These are phyloP conservation scores for Fermentozyma sake DNA, from an alignment of 1,139 yeast genomes.

Conservation along the genomic window DNA sequence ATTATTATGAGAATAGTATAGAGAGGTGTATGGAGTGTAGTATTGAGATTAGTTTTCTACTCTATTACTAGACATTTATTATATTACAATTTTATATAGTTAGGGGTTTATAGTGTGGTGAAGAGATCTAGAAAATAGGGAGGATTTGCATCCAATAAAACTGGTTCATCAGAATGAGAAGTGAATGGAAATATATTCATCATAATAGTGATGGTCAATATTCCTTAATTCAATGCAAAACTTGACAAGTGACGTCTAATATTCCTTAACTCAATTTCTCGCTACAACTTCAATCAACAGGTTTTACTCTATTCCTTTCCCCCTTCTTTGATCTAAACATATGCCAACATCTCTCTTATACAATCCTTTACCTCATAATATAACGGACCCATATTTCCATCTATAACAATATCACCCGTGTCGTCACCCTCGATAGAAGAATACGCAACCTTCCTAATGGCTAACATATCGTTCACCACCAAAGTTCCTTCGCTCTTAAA, in stretches of 20 bases:
- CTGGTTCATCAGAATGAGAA: too few species aligned
- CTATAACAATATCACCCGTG: slow-evolving; percentile 80
- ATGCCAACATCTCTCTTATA: slow-evolving; percentile 77
- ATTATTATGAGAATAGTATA: too few species aligned
- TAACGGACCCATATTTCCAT: slow-evolving; percentile 72
- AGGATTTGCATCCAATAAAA: too few species aligned
- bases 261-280: not conserved
- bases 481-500: slow-evolving; percentile 91
- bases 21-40: too few species aligned
- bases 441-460: slow-evolving; percentile 65
- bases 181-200: too few species aligned
- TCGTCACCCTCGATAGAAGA: slow-evolving; percentile 38
- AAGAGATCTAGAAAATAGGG: too few species aligned
- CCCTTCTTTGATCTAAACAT: slow-evolving; percentile 32
- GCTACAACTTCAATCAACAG: not conserved
- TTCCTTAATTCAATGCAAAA: not conserved
- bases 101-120: too few species aligned
- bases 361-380: slow-evolving; percentile 77
- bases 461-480: slow-evolving; percentile 75
- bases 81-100: too few species aligned
- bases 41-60: too few species aligned
- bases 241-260: slow-evolving; percentile 1
- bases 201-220: too few species aligned
- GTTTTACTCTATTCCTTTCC: slow-evolving; percentile 1
- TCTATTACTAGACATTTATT: too few species aligned